Evolutionary conservation across 1,139 yeast genomes (phyloP).

Genomic region (Magnusiomyces tetraspermus): DNA sequence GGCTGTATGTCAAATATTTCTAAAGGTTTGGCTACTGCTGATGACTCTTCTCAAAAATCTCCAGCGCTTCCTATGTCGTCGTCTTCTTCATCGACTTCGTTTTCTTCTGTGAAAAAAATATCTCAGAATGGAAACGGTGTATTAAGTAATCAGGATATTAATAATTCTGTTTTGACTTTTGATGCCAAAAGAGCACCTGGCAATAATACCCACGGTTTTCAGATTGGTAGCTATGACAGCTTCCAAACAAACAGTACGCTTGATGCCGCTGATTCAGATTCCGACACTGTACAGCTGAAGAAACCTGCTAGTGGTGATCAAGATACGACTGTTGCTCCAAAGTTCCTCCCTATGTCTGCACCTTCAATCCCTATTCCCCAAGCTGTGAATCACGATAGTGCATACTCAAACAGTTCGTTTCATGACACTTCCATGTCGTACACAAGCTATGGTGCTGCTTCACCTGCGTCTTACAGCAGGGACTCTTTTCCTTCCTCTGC

Average conservation of each 20-base stretch:
- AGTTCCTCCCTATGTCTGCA: background rate
- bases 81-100: background rate
- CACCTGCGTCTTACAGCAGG: background rate
- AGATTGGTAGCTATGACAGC: background rate
- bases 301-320: background rate
- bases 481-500: background rate
- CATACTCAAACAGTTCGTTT: background rate
- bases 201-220: background rate
- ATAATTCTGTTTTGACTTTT: background rate
- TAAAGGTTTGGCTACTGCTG: background rate
- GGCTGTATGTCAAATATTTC: background rate
- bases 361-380: slow-evolving; percentile 4
- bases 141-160: too few relatives aligned
- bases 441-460: background rate
- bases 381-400: slow-evolving; percentile 7
- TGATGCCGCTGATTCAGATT: background rate
- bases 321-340: background rate
- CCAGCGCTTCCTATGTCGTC: background rate
- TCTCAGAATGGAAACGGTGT: background rate
- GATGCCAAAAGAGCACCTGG: background rate
- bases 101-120: background rate
- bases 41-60: background rate
- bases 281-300: background rate
- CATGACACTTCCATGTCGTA: background rate
- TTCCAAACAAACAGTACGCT: background rate